Evolutionary conservation across 78 protist genomes (phyloP), one percentile per base, ranked within the genome.

Genomic region (Chrysochromulina tobinii): DNA sequence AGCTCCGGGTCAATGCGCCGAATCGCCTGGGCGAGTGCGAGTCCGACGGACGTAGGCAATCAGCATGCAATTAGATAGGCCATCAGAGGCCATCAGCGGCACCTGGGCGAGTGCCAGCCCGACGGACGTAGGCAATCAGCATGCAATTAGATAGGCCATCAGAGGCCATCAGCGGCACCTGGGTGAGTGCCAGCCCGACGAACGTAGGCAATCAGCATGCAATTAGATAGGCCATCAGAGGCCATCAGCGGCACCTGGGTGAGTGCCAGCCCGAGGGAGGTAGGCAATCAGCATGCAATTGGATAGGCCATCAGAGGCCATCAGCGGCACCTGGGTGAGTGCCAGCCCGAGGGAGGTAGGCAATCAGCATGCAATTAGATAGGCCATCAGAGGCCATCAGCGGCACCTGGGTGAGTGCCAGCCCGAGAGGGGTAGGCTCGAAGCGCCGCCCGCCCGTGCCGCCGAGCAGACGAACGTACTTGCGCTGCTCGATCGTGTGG

Each of bases 351-450:
- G 72, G 1, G 69, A 57, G 77, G 90, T 94, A 92, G 97, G 97
- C 23, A 38, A 38, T 38, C 38, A 38, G 38, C 38, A 38, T 38
- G 38, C 38, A 38, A 38, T 38, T 38, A 38, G 38, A 38, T 38
- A 38, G 38, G 38, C 38, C 38, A 38, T 38, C 38, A 38, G 38
- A 38, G 38, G 38, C 38, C 38, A 79, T 1, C 93, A 59, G 23
- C 7, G 23, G 64, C 64, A 59, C 93, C 21, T 85, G 67, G 38
- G 64, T 15, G 48, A 85, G 89, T 2, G 59, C 50, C 55, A 58
- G 20, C 11, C 88, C 88, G 38, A 59, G 72, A 0, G 69, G 72
- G 77, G 90, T 94, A 92, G 97, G 97, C 23, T 90, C 87, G 18
- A 94, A n/a, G 51, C 11, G 0, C 2, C 94, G 92, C 23, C 25